These are phyloP conservation scores for Yueomyces sinensis DNA, from an alignment of 805 yeast species.

Conservation along the genomic window DNA sequence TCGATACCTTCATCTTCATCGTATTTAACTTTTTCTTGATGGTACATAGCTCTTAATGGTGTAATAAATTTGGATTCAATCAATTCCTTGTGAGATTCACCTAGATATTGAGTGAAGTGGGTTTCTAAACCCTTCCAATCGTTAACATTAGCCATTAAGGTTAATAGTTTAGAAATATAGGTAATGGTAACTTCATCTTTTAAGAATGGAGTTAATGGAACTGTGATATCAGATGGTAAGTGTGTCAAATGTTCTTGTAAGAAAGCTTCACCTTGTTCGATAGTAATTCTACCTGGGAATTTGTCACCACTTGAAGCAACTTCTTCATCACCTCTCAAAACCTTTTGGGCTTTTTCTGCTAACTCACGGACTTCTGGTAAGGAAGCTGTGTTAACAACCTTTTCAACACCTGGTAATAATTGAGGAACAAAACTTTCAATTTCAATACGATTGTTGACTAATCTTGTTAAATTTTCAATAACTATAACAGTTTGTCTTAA, in stretches of 20 bases:
- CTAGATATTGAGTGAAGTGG: slow-evolving; percentile 34
- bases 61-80: slow-evolving; percentile 30
- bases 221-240: slow-evolving; percentile 1
- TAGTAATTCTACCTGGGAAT: slow-evolving; percentile 61
- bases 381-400: slow-evolving; percentile 80
- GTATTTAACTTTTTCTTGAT: slow-evolving; percentile 32
- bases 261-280: slow-evolving; percentile 39
- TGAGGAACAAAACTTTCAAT: slow-evolving; percentile 79
- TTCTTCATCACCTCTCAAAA: slow-evolving; percentile 64
- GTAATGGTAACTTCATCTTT: slow-evolving; percentile 23
- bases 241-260: slow-evolving; percentile 17
- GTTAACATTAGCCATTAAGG: slow-evolving; percentile 57
- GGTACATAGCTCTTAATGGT: slow-evolving; percentile 40
- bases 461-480: slow-evolving; percentile 87
- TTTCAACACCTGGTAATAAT: slow-evolving; percentile 82
- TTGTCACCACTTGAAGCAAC: slow-evolving; percentile 35
- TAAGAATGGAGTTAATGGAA: slow-evolving; percentile 13
- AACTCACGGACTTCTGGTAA: slow-evolving; percentile 92
- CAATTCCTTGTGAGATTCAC: slow-evolving; percentile 23
- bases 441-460: slow-evolving; percentile 87
- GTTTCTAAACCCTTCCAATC: slow-evolving; percentile 53
- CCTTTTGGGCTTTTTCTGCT: slow-evolving; percentile 75
- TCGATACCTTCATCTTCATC: slow-evolving; percentile 71
- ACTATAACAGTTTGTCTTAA: slow-evolving; percentile 94
- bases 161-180: slow-evolving; percentile 41